A percentile compares a stretch with the other conserved stretches of the same genome.
Conservation (phyloP, 139 green algal genomes). For the Microglena sp. region DNA sequence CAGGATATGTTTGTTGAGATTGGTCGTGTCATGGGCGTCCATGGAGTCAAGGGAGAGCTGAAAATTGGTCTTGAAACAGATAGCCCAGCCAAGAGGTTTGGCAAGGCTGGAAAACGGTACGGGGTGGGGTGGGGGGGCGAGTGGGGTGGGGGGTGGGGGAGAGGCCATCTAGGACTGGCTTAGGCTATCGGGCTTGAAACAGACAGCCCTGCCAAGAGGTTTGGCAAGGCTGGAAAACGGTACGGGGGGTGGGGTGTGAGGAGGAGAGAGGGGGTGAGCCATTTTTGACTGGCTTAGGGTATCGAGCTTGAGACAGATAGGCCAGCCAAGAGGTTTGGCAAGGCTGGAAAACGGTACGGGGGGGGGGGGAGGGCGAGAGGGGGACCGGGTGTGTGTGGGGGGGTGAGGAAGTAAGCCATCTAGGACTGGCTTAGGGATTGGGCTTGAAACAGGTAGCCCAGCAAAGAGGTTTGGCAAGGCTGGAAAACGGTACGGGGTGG, state of each 20-base stretch:
- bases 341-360: slow-evolving; percentile 5
- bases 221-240: slow-evolving; percentile 5
- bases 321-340: slow-evolving; percentile 8
- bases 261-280: too few species aligned
- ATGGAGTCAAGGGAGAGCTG: slow-evolving; percentile 22
- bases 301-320: slow-evolving; percentile 11
- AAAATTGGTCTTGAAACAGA: slow-evolving; percentile 5
- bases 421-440: too few species aligned
- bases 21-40: slow-evolving; percentile 9
- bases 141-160: too few species aligned
- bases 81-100: slow-evolving; percentile 10
- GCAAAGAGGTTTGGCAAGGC: slow-evolving; percentile 4
- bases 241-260: too few species aligned
- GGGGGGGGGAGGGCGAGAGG: too few species aligned
- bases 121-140: too few species aligned
- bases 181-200: slow-evolving; percentile 13
- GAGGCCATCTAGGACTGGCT: too few species aligned
- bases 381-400: too few species aligned
- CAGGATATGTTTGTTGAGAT: slow-evolving; percentile 29
- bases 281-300: too few species aligned
- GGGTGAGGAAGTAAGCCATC: too few species aligned
- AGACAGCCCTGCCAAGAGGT: slow-evolving; percentile 3
- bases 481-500: slow-evolving; percentile 9
- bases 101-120: slow-evolving; percentile 3
- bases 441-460: slow-evolving; percentile 7